phyloP scores from a whole-genome alignment of 495 filamentous ascomycete genomes.

The Trichoderma asperelloides region DNA sequence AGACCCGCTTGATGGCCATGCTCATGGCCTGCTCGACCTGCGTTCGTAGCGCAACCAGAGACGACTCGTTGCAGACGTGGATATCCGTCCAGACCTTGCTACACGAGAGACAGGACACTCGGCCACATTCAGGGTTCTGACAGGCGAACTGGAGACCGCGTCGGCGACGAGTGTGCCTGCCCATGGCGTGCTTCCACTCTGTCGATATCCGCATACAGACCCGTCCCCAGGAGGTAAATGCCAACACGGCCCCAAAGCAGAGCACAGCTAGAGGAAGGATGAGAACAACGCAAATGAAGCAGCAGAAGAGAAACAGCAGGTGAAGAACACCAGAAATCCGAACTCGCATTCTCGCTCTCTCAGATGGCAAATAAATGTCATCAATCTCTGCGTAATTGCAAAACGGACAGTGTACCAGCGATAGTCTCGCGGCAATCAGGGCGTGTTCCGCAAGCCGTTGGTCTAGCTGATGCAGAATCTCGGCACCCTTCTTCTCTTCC shows the following conservation, averaged over 20 bases:
- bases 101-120: slow-evolving; percentile 71
- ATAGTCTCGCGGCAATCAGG: slow-evolving; percentile 59
- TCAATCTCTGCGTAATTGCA: slow-evolving; percentile 86
- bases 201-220: slow-evolving; percentile 26
- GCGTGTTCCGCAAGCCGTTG: slow-evolving; percentile 64
- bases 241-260: slow-evolving; percentile 26
- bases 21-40: slow-evolving; percentile 87
- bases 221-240: slow-evolving; percentile 27
- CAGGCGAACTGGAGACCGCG: slow-evolving; percentile 68
- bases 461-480: slow-evolving; percentile 63
- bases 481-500: slow-evolving; percentile 55
- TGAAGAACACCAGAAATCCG: slow-evolving; percentile 37
- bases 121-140: slow-evolving; percentile 52
- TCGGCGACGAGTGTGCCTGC: slow-evolving; percentile 50
- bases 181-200: slow-evolving; percentile 46
- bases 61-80: slow-evolving; percentile 72
- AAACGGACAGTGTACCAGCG: slow-evolving; percentile 80
- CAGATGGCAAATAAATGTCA: slow-evolving; percentile 56
- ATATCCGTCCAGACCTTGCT: slow-evolving; percentile 57
- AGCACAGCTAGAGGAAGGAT: slow-evolving; percentile 38
- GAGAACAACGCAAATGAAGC: slow-evolving; percentile 40
- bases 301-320: slow-evolving; percentile 32
- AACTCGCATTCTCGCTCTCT: slow-evolving; percentile 37
- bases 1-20: slow-evolving; percentile 89
- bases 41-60: slow-evolving; percentile 71